Base-by-base conservation (phyloP, 805 yeast genomes). In the Myxozyma neotropica region DNA sequence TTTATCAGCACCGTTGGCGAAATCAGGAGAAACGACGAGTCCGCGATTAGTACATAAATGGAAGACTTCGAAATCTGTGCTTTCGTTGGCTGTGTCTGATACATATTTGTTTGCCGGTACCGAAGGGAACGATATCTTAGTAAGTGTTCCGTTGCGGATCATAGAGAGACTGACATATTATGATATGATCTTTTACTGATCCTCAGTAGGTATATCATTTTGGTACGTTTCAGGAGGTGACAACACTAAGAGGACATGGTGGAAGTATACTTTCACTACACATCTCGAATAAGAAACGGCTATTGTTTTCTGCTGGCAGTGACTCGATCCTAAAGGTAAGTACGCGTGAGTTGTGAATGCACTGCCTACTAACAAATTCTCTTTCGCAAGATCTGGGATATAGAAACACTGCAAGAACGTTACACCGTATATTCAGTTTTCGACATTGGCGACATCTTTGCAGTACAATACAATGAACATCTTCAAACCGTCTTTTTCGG, bases 371-470 rank as follows among this genome's bases (percentile, higher is more conserved):
- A 24, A 24, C 26, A 35, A 12, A 10, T 29, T 7, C n/a, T n/a
- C n/a, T n/a, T 17, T 21, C 38, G 17, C 3, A 29, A 60, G 56
- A 53, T 90, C 1, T 94, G 96, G 95, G 84, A 86, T 58, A 77
- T 89, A 21, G 73, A 79, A 1, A 72, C 74, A 2, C 65, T 70
- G 33, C 55, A 61, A 29, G 70, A 66, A 38, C 72, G 87, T 0
- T 87, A 88, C 67, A 87, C 96, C 0, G 83, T 92, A 6, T 93
- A 93, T 72, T 87, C 96, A 0, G 73, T 87, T 10, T 80, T 87
- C 36, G 99, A 93, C 74, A 87, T 93, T 53, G 99, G 99, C 52
- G 99, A 93, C 72, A 87, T 93, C 17, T 93, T 93, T 70, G 86
- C 96, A 7, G 74, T 93, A 35, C 81, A 84, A 6, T 89, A 94